Evolutionary conservation across 1,284 basidiomycete species (phyloP).

Genomic region (Ganoderma leucocontextum): DNA sequence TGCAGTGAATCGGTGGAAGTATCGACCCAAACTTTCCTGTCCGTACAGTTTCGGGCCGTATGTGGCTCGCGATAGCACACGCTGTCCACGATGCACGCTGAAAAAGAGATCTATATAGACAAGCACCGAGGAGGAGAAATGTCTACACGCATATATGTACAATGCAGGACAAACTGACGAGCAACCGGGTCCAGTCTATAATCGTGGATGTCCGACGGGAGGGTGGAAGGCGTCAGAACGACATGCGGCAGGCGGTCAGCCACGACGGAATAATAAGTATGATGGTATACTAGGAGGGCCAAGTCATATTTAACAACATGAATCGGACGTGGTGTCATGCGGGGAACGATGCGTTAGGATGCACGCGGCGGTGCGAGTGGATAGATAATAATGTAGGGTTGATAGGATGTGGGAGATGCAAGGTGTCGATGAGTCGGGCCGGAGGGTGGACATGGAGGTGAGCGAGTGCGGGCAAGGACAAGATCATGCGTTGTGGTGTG

Average conservation of each 20-base stretch:
- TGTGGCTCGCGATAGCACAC: no score
- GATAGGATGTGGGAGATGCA: neutral
- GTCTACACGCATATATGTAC: slow-evolving; percentile 2
- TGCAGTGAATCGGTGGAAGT: no score
- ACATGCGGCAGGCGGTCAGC: neutral
- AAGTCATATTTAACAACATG: slow-evolving; percentile 17
- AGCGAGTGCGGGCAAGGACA: neutral
- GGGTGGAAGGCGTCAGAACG: neutral
- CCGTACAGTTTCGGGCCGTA: no score
- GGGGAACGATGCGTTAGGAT: neutral
- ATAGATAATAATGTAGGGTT: slow-evolving; percentile 9
- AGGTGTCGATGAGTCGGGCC: neutral
- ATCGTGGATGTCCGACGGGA: neutral
- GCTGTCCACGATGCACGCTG: neutral
- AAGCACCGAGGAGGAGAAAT: neutral
- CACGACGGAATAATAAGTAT: slow-evolving; percentile 3
- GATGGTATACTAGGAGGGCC: neutral
- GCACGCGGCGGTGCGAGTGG: neutral
- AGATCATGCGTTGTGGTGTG: neutral
- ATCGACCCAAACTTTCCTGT: no score
- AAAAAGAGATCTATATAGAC: slow-evolving; percentile 4
- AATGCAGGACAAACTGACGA: neutral
- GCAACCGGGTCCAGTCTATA: neutral
- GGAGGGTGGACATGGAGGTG: neutral
- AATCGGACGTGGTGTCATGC: neutral